These are phyloP conservation scores for Thielaviopsis ethacetica DNA, from an alignment of 2,329 filamentous ascomycete genomes.

Conservation along the genomic window DNA sequence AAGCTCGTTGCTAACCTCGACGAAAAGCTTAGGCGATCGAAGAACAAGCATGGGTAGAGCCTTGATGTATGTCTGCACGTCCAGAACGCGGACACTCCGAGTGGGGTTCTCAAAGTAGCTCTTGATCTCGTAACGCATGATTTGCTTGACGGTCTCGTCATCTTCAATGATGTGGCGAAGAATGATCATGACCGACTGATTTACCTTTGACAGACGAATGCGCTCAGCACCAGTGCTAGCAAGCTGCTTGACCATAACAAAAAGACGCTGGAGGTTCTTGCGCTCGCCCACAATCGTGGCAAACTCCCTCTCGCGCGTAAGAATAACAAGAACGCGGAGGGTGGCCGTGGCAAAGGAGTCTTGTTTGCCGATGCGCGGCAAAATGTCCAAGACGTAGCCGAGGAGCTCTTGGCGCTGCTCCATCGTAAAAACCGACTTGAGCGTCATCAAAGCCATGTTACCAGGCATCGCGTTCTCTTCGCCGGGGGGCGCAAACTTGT, in stretches of 20 bases:
- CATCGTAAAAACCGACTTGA: slow-evolving; percentile 18
- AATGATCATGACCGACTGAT: slow-evolving; percentile 60
- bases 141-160: slow-evolving; percentile 73
- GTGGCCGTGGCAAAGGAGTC: slow-evolving; percentile 70
- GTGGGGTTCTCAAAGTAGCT: slow-evolving; percentile 49
- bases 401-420: slow-evolving; percentile 53
- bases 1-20: slow-evolving; percentile 74
- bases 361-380: slow-evolving; percentile 79
- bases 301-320: slow-evolving; percentile 63
- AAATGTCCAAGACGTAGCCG: slow-evolving; percentile 60
- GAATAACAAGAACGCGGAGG: slow-evolving; percentile 66
- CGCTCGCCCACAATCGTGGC: slow-evolving; percentile 70
- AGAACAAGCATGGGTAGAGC: slow-evolving; percentile 65
- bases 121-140: slow-evolving; percentile 81
- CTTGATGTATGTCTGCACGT: slow-evolving; percentile 58
- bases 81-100: slow-evolving; percentile 38
- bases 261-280: slow-evolving; percentile 74
- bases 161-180: slow-evolving; percentile 90
- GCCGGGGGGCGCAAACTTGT: slow-evolving; percentile 46
- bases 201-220: slow-evolving; percentile 39
- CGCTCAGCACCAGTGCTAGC: slow-evolving; percentile 61
- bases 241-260: slow-evolving; percentile 90
- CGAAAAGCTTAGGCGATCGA: slow-evolving; percentile 69
- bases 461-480: slow-evolving; percentile 27
- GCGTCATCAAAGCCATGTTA: slow-evolving; percentile 21